phyloP scores from a whole-genome alignment of 306 rosid genomes.

The Malus sieversii region DNA sequence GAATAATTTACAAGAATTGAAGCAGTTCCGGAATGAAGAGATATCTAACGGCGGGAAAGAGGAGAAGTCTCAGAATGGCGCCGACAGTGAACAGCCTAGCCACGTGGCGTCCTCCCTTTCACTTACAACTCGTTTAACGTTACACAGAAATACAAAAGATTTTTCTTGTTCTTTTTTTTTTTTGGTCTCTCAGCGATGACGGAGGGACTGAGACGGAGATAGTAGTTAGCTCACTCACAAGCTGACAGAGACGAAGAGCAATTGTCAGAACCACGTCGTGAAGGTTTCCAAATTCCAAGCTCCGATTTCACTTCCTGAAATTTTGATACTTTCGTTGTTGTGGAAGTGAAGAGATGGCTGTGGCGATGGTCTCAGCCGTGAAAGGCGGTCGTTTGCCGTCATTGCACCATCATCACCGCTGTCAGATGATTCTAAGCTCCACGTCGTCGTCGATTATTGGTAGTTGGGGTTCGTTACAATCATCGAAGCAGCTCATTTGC shows the following conservation, averaged over 20 bases:
- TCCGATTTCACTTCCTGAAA: not conserved
- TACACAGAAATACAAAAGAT: not conserved
- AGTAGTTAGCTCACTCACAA: not conserved
- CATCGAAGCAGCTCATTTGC: slow-evolving; percentile 21
- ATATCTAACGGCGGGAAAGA: not conserved
- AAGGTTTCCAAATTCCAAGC: not conserved
- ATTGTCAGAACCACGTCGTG: not conserved
- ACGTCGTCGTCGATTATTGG: slow-evolving; percentile 3
- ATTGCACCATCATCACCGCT: slow-evolving; percentile 36
- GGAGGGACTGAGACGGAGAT: not conserved
- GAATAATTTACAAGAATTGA: too few species aligned
- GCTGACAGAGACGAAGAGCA: not conserved
- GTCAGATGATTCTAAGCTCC: not conserved
- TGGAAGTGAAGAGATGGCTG: slow-evolving; percentile 34
- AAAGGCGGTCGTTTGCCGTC: slow-evolving; percentile 48
- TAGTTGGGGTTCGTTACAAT: slow-evolving; percentile 11
- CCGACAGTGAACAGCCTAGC: not conserved
- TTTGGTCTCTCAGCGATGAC: not conserved
- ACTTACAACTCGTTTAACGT: not conserved
- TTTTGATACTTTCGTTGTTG: not conserved
- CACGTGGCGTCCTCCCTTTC: slow-evolving; percentile 21
- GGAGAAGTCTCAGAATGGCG: not conserved
- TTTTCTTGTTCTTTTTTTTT: not conserved
- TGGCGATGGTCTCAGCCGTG: slow-evolving; percentile 60
- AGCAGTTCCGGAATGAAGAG: too few species aligned